Conservation (phyloP, 2,329 filamentous ascomycete species). For the Fusarium euwallaceae region DNA sequence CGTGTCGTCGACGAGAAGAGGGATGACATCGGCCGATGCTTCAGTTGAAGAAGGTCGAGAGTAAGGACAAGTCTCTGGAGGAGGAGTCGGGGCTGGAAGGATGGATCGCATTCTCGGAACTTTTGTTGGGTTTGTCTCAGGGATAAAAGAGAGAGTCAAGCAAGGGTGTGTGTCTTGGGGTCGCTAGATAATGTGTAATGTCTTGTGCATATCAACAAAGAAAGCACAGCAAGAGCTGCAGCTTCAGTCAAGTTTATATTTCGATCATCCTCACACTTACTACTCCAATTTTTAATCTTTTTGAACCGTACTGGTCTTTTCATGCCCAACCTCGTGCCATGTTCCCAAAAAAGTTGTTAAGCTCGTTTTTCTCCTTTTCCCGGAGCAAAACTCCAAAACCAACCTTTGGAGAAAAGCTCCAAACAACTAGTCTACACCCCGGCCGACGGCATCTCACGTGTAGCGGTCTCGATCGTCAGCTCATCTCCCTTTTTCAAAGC, state of each 20-base stretch:
- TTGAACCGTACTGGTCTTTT: too few species aligned
- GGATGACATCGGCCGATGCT: conserved; percentile 54
- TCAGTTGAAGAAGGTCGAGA: conserved; percentile 46
- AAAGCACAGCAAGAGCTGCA: neutral
- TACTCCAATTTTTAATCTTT: neutral
- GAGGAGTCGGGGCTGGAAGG: conserved; percentile 41
- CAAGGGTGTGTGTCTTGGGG: neutral
- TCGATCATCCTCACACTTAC: neutral
- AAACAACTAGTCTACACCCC: neutral
- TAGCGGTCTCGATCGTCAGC: neutral
- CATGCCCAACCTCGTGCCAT: conserved; percentile 1
- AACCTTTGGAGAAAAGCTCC: conserved; percentile 14
- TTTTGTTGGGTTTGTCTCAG: neutral
- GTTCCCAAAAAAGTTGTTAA: neutral
- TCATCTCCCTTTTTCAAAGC: neutral
- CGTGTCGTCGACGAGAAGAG: conserved; percentile 51
- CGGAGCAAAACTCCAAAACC: conserved; percentile 9
- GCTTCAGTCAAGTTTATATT: conserved; percentile 8
- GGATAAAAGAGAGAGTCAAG: neutral
- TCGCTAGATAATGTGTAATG: neutral
- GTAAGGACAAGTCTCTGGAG: conserved; percentile 45
- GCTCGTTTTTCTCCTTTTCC: neutral
- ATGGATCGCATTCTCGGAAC: conserved; percentile 31
- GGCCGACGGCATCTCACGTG: conserved; percentile 41
- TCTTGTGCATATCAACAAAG: conserved; percentile 1